A percentile compares a stretch with the other conserved stretches of the same genome.
Evolutionary conservation across 352 stramenopile genomes (phyloP).

Genomic region (Pythium sp.): DNA sequence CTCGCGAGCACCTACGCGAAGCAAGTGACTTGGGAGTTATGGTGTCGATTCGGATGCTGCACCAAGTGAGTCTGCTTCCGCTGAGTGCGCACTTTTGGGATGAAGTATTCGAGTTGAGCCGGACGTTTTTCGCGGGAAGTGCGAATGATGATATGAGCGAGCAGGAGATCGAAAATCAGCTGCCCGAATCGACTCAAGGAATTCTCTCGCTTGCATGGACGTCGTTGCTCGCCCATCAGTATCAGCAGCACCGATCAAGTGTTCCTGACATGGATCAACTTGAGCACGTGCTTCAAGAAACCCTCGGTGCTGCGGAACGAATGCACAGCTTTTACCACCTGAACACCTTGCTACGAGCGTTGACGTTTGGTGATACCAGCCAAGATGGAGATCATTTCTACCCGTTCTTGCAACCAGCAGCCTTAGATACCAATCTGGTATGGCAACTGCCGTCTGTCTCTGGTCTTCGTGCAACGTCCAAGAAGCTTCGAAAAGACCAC

Average conservation of each 20-base stretch:
- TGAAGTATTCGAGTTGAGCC: constrained; percentile 17
- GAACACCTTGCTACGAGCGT: constrained; percentile 38
- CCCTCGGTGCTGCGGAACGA: constrained; percentile 36
- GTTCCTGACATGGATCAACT: constrained; percentile 17
- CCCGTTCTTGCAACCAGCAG: constrained; percentile 28
- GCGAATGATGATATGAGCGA: constrained; percentile 15
- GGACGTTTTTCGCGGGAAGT: constrained; percentile 33
- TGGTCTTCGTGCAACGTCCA: constrained; percentile 8
- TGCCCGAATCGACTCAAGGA: constrained; percentile 21
- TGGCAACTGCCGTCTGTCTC: constrained; percentile 33
- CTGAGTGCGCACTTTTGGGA: constrained; percentile 21
- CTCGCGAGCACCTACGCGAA: constrained; percentile 19
- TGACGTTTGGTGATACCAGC: constrained; percentile 35
- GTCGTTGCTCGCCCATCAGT: constrained; percentile 46
- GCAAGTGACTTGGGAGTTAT: constrained; percentile 36
- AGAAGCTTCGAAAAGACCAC: constrained; percentile 8
- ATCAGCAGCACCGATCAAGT: constrained; percentile 15
- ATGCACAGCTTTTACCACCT: constrained; percentile 56
- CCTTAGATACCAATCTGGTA: constrained; percentile 22
- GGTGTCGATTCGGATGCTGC: constrained; percentile 32
- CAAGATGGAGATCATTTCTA: constrained; percentile 16
- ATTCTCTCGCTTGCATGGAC: constrained; percentile 58
- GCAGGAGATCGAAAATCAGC: constrained; percentile 21
- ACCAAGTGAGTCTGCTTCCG: constrained; percentile 19
- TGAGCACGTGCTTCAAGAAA: constrained; percentile 39